phyloP scores from a whole-genome alignment of 495 filamentous ascomycete genomes.

The Aspergillus indologenus region DNA sequence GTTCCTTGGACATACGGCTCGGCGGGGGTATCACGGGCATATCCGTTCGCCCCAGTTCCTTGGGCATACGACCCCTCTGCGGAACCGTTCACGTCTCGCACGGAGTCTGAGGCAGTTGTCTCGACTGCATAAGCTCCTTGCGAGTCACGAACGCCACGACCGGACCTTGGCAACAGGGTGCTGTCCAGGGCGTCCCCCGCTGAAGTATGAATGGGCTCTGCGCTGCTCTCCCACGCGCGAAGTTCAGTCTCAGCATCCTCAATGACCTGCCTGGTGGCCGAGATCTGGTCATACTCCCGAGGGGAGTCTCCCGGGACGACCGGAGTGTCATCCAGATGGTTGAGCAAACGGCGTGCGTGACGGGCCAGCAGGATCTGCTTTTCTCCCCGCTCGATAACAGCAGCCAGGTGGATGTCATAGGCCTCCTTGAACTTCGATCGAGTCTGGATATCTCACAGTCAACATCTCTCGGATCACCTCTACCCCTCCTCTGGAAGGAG shows the following conservation, averaged over 20 bases:
- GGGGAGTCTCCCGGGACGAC: constrained; percentile 81
- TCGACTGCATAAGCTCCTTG: not conserved
- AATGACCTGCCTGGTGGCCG: constrained; percentile 74
- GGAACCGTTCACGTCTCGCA: constrained; percentile 1
- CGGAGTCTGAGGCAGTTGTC: not conserved
- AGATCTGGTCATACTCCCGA: constrained; percentile 58
- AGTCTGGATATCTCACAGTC: constrained; percentile 52
- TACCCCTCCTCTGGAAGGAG: not conserved
- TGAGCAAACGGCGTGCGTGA: constrained; percentile 79
- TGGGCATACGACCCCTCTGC: constrained; percentile 1
- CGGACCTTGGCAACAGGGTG: constrained; percentile 16
- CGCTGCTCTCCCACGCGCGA: constrained; percentile 62
- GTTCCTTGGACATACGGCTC: not conserved
- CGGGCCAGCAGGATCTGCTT: constrained; percentile 92
- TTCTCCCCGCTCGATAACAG: constrained; percentile 89
- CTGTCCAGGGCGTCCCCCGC: constrained; percentile 9
- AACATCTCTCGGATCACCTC: not conserved
- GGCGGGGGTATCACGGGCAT: not conserved
- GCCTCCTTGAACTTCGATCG: constrained; percentile 92
- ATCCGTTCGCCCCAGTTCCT: not conserved
- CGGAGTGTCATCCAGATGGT: constrained; percentile 86
- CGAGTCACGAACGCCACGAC: constrained; percentile 2
- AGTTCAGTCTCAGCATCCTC: constrained; percentile 91
- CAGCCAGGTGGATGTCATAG: constrained; percentile 79
- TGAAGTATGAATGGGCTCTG: constrained; percentile 48